These are phyloP conservation scores for Pseudozyma sp. DNA, from an alignment of 1,284 basidiomycete genomes.

Conservation along the genomic window DNA sequence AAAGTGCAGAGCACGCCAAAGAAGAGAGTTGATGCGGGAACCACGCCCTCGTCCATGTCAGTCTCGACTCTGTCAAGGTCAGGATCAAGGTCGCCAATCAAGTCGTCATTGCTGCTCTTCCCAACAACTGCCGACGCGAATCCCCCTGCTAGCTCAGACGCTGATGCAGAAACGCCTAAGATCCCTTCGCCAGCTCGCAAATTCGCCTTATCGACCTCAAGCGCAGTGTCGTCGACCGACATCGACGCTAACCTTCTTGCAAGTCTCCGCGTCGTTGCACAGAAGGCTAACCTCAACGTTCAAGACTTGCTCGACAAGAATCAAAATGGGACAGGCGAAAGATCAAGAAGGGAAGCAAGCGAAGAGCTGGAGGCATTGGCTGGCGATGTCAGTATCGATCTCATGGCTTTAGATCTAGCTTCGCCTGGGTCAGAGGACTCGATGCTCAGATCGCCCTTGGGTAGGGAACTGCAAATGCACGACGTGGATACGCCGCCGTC, in stretches of 20 bases:
- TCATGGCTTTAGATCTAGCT: constrained; percentile 42
- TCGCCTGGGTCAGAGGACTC: constrained; percentile 31
- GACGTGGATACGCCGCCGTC: constrained; percentile 21
- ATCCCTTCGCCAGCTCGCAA: neutral
- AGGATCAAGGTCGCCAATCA: constrained; percentile 33
- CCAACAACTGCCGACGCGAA: constrained; percentile 1
- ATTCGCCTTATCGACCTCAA: neutral
- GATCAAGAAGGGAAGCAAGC: constrained; percentile 14
- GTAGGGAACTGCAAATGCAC: neutral
- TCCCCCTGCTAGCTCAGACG: neutral
- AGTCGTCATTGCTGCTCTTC: constrained; percentile 36
- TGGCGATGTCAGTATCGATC: constrained; percentile 30
- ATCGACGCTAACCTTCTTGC: constrained; percentile 43
- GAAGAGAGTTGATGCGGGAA: neutral
- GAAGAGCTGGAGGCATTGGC: constrained; percentile 36
- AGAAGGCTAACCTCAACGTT: constrained; percentile 43
- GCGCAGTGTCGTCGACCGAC: constrained; percentile 19
- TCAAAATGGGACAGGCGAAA: neutral
- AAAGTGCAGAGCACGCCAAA: constrained; percentile 9
- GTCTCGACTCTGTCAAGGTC: constrained; percentile 7
- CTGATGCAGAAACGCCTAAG: neutral
- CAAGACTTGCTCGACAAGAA: constrained; percentile 23
- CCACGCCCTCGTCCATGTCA: constrained; percentile 4
- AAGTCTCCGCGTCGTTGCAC: constrained; percentile 37
- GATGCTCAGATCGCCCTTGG: constrained; percentile 20